Evolutionary conservation across 2,329 filamentous ascomycete genomes (phyloP).

Genomic region (Triangularia verruculosa): DNA sequence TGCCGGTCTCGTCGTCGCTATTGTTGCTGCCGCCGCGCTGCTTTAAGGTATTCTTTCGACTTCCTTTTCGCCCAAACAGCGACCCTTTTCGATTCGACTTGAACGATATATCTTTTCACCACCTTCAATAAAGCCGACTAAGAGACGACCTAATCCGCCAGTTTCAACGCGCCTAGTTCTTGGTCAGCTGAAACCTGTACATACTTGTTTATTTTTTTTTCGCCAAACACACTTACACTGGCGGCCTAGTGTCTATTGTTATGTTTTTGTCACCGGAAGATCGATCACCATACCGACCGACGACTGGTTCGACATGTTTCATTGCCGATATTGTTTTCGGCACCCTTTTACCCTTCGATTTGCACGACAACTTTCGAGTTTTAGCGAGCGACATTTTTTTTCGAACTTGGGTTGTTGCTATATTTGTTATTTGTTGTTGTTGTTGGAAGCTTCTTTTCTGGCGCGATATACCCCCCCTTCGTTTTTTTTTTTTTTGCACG

Average conservation of each 20-base stretch:
- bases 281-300: neutral
- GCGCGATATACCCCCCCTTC: conserved; percentile 11
- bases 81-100: neutral
- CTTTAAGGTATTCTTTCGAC: conserved; percentile 33
- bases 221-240: conserved; percentile 4
- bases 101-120: neutral
- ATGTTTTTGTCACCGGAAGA: conserved; percentile 2
- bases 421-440: too few species aligned
- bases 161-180: neutral
- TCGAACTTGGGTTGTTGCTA: neutral
- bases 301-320: neutral
- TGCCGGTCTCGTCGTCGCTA: conserved; percentile 53
- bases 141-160: neutral
- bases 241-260: conserved; percentile 26
- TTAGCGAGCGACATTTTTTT: neutral
- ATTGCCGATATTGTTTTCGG: neutral
- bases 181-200: conserved; percentile 7
- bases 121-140: neutral
- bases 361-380: neutral
- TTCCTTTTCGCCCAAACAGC: neutral
- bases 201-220: conserved; percentile 9
- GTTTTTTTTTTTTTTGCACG: conserved; percentile 10
- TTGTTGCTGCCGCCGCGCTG: conserved; percentile 51
- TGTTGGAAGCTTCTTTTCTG: neutral
- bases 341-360: neutral